These are phyloP conservation scores for Claviceps arundinis DNA, from an alignment of 2,329 filamentous ascomycete species.

Conservation along the genomic window DNA sequence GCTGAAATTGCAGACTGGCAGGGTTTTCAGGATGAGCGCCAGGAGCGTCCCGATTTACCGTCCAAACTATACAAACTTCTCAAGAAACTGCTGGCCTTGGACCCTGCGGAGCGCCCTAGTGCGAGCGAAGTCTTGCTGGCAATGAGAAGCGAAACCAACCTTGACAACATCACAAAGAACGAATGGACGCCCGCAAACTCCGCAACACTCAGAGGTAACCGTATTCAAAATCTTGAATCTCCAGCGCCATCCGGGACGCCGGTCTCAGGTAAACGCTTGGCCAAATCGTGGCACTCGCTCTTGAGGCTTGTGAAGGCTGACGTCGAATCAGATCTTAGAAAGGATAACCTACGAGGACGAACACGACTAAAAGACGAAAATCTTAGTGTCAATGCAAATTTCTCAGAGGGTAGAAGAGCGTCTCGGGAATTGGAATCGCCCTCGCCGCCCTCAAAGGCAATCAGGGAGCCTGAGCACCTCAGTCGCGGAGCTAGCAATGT, in stretches of 20 bases:
- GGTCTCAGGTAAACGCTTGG: conserved; percentile 23
- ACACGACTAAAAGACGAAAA: neutral
- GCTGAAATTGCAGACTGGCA: conserved; percentile 79
- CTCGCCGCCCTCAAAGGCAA: conserved; percentile 1
- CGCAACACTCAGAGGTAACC: conserved; percentile 27
- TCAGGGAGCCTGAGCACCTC: neutral
- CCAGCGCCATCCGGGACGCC: conserved; percentile 37
- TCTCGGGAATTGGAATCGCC: conserved; percentile 10
- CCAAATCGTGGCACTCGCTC: neutral
- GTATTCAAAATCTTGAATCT: conserved; percentile 44
- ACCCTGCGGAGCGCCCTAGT: conserved; percentile 64
- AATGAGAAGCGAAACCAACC: conserved; percentile 53
- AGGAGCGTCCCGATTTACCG: conserved; percentile 69
- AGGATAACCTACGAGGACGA: conserved; percentile 15
- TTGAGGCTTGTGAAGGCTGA: conserved; percentile 5
- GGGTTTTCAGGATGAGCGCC: conserved; percentile 68
- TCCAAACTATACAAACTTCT: conserved; percentile 75
- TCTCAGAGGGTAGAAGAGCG: conserved; percentile 11
- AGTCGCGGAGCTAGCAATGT: neutral
- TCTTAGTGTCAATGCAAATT: conserved; percentile 3
- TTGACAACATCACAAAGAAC: conserved; percentile 28
- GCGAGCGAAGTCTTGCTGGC: conserved; percentile 73
- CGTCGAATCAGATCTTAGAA: conserved; percentile 13
- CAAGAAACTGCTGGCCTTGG: conserved; percentile 64
- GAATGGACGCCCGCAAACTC: conserved; percentile 21